A percentile compares a stretch with the other conserved stretches of the same genome.
Evolutionary conservation across 192 early-diverging fungal species (phyloP).

Genomic region (Backusella psychrophila): DNA sequence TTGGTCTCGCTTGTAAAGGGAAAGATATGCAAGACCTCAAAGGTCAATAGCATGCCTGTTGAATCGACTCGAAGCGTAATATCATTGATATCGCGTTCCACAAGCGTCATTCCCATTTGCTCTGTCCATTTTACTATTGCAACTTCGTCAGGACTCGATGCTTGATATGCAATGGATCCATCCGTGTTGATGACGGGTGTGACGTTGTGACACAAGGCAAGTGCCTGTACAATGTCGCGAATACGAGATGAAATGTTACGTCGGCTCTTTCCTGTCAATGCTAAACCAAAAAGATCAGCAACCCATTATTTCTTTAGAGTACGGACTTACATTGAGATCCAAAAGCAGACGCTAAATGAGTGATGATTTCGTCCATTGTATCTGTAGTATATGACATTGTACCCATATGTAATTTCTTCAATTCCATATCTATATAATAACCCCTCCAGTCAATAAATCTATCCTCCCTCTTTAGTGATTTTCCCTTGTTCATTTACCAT

Average conservation of each 20-base stretch:
- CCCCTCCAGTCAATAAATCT: no score
- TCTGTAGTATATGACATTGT: conserved; percentile 90
- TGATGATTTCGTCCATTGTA: conserved; percentile 85
- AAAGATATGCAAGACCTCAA: conserved; percentile 86
- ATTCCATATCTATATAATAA: conserved; percentile 81
- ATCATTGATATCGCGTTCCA: conserved; percentile 69
- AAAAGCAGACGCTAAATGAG: conserved; percentile 60
- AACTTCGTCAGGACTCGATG: conserved; percentile 95
- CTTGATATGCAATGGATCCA: conserved; percentile 79
- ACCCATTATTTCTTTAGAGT: conserved; percentile 6
- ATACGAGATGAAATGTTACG: conserved; percentile 85
- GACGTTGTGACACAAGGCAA: conserved; percentile 92
- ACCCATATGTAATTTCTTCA: conserved; percentile 93
- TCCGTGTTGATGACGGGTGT: conserved; percentile 67
- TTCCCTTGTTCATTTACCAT: conserved; percentile 49
- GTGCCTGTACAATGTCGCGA: conserved; percentile 82
- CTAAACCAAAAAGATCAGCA: conserved; percentile 3
- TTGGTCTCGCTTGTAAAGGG: conserved; percentile 99
- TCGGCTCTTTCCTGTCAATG: conserved; percentile 56
- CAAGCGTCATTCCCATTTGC: conserved; percentile 78
- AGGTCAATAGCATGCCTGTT: conserved; percentile 56
- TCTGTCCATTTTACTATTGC: conserved; percentile 94
- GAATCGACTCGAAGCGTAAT: conserved; percentile 63
- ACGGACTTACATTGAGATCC: conserved; percentile 23
- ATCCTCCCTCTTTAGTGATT: background rate